Conservation (phyloP, 2,329 filamentous ascomycete species). For the Penicillium sclerotiorum region DNA sequence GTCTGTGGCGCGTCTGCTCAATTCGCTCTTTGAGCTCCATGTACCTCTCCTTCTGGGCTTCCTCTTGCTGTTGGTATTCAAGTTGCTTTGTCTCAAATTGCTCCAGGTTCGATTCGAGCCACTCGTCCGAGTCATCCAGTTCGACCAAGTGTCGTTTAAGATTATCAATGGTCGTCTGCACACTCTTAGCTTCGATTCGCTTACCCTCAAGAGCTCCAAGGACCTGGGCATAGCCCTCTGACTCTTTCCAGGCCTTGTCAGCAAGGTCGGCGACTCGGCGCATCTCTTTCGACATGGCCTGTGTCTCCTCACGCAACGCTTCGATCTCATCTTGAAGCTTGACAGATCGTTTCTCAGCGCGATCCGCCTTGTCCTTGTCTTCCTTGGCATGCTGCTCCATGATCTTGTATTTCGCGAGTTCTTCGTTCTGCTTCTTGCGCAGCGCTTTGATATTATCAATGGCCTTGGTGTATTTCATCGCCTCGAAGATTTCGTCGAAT, state of each 20-base stretch:
- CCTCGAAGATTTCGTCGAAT: conserved; percentile 98
- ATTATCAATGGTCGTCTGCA: conserved; percentile 70
- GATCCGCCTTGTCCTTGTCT: conserved; percentile 82
- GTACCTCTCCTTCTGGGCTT: conserved; percentile 66
- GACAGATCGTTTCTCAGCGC: conserved; percentile 65
- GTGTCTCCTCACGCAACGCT: conserved; percentile 62
- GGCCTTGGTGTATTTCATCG: conserved; percentile 93
- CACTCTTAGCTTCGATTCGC: conserved; percentile 70
- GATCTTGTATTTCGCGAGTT: conserved; percentile 72
- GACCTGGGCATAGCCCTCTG: conserved; percentile 72
- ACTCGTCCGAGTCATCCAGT: conserved; percentile 75
- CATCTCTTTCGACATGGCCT: conserved; percentile 56
- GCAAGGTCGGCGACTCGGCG: conserved; percentile 52
- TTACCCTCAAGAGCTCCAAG: conserved; percentile 77
- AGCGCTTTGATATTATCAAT: conserved; percentile 92
- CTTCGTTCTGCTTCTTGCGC: conserved; percentile 77
- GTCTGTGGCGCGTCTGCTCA: conserved; percentile 46
- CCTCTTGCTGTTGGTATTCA: conserved; percentile 65
- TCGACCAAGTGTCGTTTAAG: conserved; percentile 74
- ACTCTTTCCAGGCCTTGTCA: conserved; percentile 70
- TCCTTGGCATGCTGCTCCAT: conserved; percentile 76
- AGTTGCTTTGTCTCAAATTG: conserved; percentile 77
- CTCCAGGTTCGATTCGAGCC: conserved; percentile 70
- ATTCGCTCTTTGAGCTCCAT: conserved; percentile 61
- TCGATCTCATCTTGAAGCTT: conserved; percentile 66